These are phyloP conservation scores for Solanum clarkiae DNA, from an alignment of 257 asterid species.

Conservation along the genomic window DNA sequence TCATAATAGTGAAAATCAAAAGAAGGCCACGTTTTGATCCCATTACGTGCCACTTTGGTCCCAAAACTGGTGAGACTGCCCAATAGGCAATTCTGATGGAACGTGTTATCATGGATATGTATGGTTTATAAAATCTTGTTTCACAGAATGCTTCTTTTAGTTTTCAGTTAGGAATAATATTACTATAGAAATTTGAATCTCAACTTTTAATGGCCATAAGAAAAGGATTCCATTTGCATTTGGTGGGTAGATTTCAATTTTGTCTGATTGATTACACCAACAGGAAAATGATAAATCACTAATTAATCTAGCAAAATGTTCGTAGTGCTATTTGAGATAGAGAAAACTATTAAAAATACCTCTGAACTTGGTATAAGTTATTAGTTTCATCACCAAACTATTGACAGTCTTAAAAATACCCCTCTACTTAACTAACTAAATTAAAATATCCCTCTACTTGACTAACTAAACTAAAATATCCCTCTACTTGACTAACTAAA, in stretches of 20 bases:
- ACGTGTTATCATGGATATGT: background rate
- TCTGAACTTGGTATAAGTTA: too few relatives aligned
- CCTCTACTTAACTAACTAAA: too few relatives aligned
- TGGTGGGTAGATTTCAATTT: background rate
- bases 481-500: too few relatives aligned
- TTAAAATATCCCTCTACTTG: too few relatives aligned
- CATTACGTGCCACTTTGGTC: conserved; percentile 24
- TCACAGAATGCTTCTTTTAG: background rate
- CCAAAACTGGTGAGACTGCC: background rate
- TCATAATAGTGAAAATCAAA: conserved; percentile 5
- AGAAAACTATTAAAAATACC: too few relatives aligned
- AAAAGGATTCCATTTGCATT: background rate
- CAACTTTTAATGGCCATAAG: background rate
- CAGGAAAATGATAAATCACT: background rate
- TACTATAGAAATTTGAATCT: background rate
- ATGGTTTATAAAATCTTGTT: background rate
- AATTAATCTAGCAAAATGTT: background rate
- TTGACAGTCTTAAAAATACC: too few relatives aligned
- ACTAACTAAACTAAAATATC: too few relatives aligned
- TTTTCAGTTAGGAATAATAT: background rate
- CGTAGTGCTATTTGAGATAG: background rate
- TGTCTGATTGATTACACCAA: background rate
- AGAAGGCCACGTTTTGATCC: conserved; percentile 1
- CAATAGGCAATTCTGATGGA: background rate
- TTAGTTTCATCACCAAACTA: too few relatives aligned